Evolutionary conservation across 129 eudicot genomes (phyloP), one percentile per base, ranked within the genome.

Genomic region (Centrapalus pauciflorus): DNA sequence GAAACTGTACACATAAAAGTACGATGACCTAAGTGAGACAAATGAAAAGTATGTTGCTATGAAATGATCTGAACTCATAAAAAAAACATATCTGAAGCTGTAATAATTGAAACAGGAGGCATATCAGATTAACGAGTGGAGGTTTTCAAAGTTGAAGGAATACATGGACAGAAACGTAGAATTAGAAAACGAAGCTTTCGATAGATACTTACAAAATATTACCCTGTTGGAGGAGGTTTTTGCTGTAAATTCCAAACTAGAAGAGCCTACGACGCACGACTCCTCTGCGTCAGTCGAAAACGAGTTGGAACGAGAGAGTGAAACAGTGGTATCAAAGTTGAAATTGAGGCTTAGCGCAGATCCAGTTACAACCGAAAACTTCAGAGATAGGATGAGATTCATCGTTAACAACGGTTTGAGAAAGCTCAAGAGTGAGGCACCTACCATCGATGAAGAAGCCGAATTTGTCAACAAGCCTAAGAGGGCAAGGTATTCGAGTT

Each of bases 151-250:
- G 84, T 48, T 92, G 81, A 89, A 85, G 73, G 98, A 92, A 64
- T 88, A 79, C 83, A 82, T 38, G 49, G 95, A 85, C 24, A 69
- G 72, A 40, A 85, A 92, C 62, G 73, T 85, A 19, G 89, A 81
- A 78, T 79, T 73, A 16, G 98, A 92, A 80, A 85, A 77, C 30
- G 89, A 88, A 81, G 91, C 96, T 61, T 92, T 92, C 55, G 98
- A 88, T 59, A 81, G 98, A 7, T 92, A 92, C 76, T 77, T 88
- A 78, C 87, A 86, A 64, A 88, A 88, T 69, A 79, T 84, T 11
- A 24, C 41, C 67, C 61, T 88, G 35, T 60, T 88, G 54, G 95
- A 88, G 76, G 96, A 92, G 70, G 83, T 85, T n/a, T 92, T 85
- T 64, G 59, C 72, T 17, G 76, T 77, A 12, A 81, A 72, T 38